These are phyloP conservation scores for Drechslerella dactyloides DNA, from an alignment of 2,329 filamentous ascomycete species.

Conservation along the genomic window DNA sequence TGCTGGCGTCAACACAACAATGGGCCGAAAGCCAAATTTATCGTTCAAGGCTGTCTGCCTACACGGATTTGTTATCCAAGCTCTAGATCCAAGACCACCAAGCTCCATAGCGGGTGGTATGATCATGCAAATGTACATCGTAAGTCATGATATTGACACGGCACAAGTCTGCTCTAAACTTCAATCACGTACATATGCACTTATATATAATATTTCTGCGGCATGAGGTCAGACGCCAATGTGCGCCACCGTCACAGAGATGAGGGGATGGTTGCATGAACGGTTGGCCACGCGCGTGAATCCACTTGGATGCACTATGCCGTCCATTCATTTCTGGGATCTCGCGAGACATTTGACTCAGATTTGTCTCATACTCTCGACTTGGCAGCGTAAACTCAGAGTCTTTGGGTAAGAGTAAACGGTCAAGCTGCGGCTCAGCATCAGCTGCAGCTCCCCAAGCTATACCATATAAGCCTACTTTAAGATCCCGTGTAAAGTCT, in stretches of 20 bases:
- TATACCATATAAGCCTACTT: no score
- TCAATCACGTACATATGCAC: slow-evolving; percentile 14
- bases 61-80: background rate
- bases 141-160: no score
- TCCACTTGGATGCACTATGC: background rate
- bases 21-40: slow-evolving; percentile 42
- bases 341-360: slow-evolving; percentile 39
- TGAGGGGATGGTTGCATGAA: slow-evolving; percentile 25
- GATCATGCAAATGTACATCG: no score
- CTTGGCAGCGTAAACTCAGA: slow-evolving; percentile 9
- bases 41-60: slow-evolving; percentile 20
- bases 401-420: no score
- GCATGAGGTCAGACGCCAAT: background rate
- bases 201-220: background rate
- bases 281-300: background rate
- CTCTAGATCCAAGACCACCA: no score
- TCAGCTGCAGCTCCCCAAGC: no score
- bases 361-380: slow-evolving; percentile 47
- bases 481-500: no score
- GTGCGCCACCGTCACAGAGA: slow-evolving; percentile 48
- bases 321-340: slow-evolving; percentile 3
- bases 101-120: no score
- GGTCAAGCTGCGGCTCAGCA: no score
- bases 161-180: background rate
- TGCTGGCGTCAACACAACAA: slow-evolving; percentile 36